Evolutionary conservation across 2,329 filamentous ascomycete genomes (phyloP).

Genomic region (Lachnellula occidentalis): DNA sequence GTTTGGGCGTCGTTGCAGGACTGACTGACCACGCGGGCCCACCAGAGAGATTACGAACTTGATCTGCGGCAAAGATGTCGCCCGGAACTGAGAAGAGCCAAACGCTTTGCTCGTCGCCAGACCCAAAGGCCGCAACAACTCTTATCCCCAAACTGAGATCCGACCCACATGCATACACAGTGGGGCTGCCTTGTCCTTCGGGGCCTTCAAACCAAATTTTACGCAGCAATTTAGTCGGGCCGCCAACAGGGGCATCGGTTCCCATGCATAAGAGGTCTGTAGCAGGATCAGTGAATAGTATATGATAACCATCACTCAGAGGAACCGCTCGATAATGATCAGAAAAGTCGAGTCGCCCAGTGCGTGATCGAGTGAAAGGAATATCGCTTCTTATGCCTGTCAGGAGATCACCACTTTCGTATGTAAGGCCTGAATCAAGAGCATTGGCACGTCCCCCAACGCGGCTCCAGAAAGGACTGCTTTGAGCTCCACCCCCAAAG

Average conservation of each 20-base stretch:
- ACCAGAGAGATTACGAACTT: slow-evolving; percentile 10
- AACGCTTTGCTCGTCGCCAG: slow-evolving; percentile 37
- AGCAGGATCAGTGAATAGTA: slow-evolving; percentile 58
- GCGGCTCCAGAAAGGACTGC: slow-evolving; percentile 25
- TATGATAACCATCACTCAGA: slow-evolving; percentile 58
- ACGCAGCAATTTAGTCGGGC: slow-evolving; percentile 50
- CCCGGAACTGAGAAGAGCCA: slow-evolving; percentile 57
- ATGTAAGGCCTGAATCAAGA: slow-evolving; percentile 7
- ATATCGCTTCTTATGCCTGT: slow-evolving; percentile 14
- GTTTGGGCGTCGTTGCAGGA: slow-evolving; percentile 5
- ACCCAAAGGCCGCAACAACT: slow-evolving; percentile 51
- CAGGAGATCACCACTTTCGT: slow-evolving; percentile 10
- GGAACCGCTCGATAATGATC: slow-evolving; percentile 61
- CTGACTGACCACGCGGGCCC: slow-evolving; percentile 6
- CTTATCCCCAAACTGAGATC: slow-evolving; percentile 53
- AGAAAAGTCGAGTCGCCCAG: slow-evolving; percentile 27
- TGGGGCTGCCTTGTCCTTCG: slow-evolving; percentile 36
- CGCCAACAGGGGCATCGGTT: slow-evolving; percentile 51
- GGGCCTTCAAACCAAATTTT: slow-evolving; percentile 48
- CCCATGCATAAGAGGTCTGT: slow-evolving; percentile 54
- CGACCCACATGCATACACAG: slow-evolving; percentile 50
- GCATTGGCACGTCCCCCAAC: slow-evolving; percentile 11
- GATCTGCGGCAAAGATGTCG: slow-evolving; percentile 44
- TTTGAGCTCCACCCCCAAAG: slow-evolving; percentile 20
- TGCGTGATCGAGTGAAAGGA: slow-evolving; percentile 6